These are phyloP conservation scores for Fusarium clavum DNA, from an alignment of 2,329 filamentous ascomycete genomes.

Conservation along the genomic window DNA sequence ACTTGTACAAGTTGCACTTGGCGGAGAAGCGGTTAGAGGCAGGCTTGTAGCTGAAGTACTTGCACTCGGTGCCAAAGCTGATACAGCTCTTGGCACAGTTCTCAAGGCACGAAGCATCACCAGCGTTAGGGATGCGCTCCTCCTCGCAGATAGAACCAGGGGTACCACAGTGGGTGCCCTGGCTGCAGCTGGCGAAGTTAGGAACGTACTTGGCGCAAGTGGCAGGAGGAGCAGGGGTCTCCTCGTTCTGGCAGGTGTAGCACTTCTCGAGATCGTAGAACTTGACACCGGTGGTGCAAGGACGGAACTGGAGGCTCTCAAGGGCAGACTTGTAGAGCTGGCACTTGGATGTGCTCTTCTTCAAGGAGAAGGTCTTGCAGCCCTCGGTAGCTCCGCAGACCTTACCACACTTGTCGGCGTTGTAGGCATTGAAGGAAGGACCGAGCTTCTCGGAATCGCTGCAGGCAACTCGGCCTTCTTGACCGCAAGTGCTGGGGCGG, in stretches of 20 bases:
- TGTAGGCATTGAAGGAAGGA: background rate
- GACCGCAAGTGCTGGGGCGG: constrained; percentile 12
- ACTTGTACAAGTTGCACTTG: constrained; percentile 33
- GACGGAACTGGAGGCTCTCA: constrained; percentile 3
- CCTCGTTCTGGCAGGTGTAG: constrained; percentile 13
- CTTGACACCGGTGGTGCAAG: constrained; percentile 20
- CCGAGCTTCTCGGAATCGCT: constrained; percentile 18
- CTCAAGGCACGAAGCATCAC: constrained; percentile 26
- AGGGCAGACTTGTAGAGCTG: constrained; percentile 12
- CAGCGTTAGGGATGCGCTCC: background rate
- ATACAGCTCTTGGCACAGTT: constrained; percentile 40
- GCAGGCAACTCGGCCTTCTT: constrained; percentile 24
- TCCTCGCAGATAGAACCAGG: constrained; percentile 23
- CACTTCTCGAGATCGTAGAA: constrained; percentile 32
- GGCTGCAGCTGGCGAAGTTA: constrained; percentile 16
- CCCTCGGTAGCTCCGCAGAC: constrained; percentile 9
- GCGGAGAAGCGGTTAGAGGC: background rate
- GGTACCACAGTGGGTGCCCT: constrained; percentile 22
- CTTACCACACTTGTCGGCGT: constrained; percentile 10
- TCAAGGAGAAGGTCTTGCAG: constrained; percentile 28
- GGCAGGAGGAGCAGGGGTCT: constrained; percentile 1
- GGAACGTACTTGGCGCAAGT: constrained; percentile 30
- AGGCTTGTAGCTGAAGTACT: constrained; percentile 27
- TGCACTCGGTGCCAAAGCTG: constrained; percentile 10
- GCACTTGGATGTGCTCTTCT: constrained; percentile 1